Percentiles rank a stretch among this genome's conserved stretches.
phyloP scores from a whole-genome alignment of 345 rosid species.

The Aurinia saxatilis region DNA sequence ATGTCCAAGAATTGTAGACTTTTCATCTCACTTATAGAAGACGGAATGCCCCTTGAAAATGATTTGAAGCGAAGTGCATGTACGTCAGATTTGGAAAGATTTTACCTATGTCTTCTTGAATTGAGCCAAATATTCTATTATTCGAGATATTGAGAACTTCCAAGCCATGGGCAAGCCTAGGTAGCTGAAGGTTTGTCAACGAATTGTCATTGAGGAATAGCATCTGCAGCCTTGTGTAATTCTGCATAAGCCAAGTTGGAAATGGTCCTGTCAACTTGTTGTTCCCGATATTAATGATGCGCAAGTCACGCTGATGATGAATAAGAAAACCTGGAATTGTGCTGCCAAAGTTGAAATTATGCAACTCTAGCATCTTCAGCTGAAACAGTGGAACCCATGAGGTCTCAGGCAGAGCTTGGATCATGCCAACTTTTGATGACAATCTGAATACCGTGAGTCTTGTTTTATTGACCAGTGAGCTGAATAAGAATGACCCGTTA shows the following conservation, averaged over 20 bases:
- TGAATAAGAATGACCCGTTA: background rate
- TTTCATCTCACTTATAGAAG: conserved; percentile 9
- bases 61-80: background rate
- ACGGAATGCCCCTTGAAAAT: background rate
- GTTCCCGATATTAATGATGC: background rate
- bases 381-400: conserved; percentile 15
- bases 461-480: conserved; percentile 3
- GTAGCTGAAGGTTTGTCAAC: conserved; percentile 5
- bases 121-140: background rate
- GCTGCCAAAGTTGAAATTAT: background rate
- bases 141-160: conserved; percentile 1
- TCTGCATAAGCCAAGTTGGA: conserved; percentile 15
- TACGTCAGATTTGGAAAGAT: background rate
- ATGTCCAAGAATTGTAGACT: background rate
- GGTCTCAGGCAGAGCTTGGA: background rate
- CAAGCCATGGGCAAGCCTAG: background rate
- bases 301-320: conserved; percentile 12
- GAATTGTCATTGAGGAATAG: background rate
- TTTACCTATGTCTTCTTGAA: background rate
- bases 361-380: background rate
- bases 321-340: background rate
- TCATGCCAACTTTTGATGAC: background rate
- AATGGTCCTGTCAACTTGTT: conserved; percentile 3
- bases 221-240: background rate
- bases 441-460: conserved; percentile 3